Percentiles rank a stretch among this genome's conserved stretches.
Evolutionary conservation across 2,329 filamentous ascomycete genomes (phyloP).

Genomic region (Cordyceps militaris): DNA sequence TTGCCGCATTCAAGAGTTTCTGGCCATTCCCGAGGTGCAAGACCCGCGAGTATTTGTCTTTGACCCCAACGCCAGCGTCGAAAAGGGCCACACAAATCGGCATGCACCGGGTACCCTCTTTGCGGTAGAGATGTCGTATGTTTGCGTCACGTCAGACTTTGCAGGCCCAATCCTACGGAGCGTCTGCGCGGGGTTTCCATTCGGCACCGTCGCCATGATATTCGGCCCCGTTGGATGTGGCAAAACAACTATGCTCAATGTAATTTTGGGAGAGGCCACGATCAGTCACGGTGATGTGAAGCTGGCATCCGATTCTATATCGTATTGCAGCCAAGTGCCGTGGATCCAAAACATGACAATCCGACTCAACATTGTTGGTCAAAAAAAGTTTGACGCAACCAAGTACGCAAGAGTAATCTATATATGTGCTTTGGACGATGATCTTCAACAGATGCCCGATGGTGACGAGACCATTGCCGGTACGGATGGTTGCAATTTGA

Average conservation of each 20-base stretch:
- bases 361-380: not conserved
- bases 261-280: constrained; percentile 9
- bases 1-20: not conserved
- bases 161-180: not conserved
- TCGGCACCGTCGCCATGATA: not conserved
- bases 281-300: constrained; percentile 18
- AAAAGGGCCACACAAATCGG: not conserved
- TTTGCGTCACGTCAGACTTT: not conserved
- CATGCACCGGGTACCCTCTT: not conserved
- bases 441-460: constrained; percentile 28
- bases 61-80: not conserved
- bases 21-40: not conserved
- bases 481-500: constrained; percentile 15
- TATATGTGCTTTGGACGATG: constrained; percentile 25
- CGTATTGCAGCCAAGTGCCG: constrained; percentile 11
- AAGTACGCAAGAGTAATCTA: not conserved
- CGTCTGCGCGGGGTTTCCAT: not conserved
- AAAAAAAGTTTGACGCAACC: not conserved
- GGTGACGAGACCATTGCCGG: not conserved
- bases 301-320: constrained; percentile 16
- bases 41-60: not conserved
- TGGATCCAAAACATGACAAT: constrained; percentile 5
- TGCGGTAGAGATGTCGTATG: not conserved
- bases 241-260: not conserved
- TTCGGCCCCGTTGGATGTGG: constrained; percentile 4